These are phyloP conservation scores for Alternaria sp. DNA, from an alignment of 2,329 filamentous ascomycete genomes.

Conservation along the genomic window DNA sequence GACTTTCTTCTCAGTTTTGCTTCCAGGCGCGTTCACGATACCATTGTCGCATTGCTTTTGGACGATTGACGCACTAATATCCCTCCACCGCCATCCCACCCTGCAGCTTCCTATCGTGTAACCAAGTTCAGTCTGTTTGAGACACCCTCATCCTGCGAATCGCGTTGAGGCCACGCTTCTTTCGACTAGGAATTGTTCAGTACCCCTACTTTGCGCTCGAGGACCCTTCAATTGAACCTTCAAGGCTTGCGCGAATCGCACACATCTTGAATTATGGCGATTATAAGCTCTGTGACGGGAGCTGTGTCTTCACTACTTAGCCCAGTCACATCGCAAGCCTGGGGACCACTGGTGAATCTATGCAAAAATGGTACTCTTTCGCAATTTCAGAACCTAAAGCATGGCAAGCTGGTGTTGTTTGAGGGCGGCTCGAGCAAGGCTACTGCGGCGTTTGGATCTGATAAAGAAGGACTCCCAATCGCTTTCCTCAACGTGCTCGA, in stretches of 20 bases:
- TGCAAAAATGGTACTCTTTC: constrained; percentile 55
- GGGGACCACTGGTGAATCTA: constrained; percentile 55
- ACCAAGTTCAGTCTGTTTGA: background rate
- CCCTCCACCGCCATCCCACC: background rate
- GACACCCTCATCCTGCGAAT: background rate
- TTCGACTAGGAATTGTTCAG: background rate
- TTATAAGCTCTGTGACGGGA: constrained; percentile 46
- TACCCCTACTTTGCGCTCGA: background rate
- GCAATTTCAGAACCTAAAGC: constrained; percentile 53
- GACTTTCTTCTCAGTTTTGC: constrained; percentile 7
- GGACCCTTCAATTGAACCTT: background rate
- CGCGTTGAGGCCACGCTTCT: background rate
- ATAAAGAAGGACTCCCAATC: constrained; percentile 50
- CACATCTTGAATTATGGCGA: constrained; percentile 32
- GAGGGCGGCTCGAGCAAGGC: constrained; percentile 52
- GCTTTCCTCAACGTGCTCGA: constrained; percentile 67
- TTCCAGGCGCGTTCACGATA: constrained; percentile 4
- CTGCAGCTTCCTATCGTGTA: background rate
- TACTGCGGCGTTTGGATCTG: constrained; percentile 51
- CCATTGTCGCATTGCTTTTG: constrained; percentile 3
- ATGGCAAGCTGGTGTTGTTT: constrained; percentile 55
- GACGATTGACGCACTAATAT: background rate
- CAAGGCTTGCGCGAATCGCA: background rate
- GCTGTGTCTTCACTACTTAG: constrained; percentile 50
- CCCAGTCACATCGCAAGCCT: constrained; percentile 54